Evolutionary conservation across 2,329 filamentous ascomycete genomes (phyloP).

Genomic region (Parastagonospora nodorum): DNA sequence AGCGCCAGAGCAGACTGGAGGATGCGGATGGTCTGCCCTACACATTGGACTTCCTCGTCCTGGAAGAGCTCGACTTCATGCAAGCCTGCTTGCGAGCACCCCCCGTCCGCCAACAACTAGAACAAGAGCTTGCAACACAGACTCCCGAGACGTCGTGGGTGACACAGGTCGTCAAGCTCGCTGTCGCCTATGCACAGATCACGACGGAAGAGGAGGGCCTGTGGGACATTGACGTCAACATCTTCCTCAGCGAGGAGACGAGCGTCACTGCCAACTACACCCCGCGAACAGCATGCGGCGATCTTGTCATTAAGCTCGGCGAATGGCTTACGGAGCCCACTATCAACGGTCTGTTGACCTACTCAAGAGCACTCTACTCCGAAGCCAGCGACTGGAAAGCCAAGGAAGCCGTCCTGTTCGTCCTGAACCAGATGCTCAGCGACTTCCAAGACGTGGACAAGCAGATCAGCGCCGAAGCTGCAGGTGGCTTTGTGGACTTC

Average conservation of each 20-base stretch:
- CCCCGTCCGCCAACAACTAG: conserved; percentile 87
- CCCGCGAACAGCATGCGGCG: conserved; percentile 87
- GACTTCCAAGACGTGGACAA: conserved; percentile 82
- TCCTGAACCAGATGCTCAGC: conserved; percentile 81
- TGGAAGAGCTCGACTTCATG: conserved; percentile 94
- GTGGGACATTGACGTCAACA: conserved; percentile 95
- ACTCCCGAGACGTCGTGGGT: conserved; percentile 72
- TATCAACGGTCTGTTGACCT: conserved; percentile 76
- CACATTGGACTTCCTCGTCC: conserved; percentile 87
- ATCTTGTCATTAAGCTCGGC: conserved; percentile 88
- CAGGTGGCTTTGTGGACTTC: conserved; percentile 77
- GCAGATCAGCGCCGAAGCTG: conserved; percentile 69
- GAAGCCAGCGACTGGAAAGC: conserved; percentile 62
- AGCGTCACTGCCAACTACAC: conserved; percentile 97
- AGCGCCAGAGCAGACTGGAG: conserved; percentile 84
- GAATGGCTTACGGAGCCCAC: conserved; percentile 83
- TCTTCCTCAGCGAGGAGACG: conserved; percentile 94
- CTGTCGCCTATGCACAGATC: conserved; percentile 85
- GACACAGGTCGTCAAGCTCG: conserved; percentile 82
- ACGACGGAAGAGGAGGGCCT: conserved; percentile 90
- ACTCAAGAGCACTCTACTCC: conserved; percentile 75
- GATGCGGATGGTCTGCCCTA: conserved; percentile 92
- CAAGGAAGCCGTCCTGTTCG: conserved; percentile 81
- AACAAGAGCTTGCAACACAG: conserved; percentile 69
- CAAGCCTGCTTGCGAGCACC: conserved; percentile 88